Evolutionary conservation across 2,329 filamentous ascomycete species (phyloP), one percentile per base, ranked within the genome.

Genomic region (Colletotrichum sidae): DNA sequence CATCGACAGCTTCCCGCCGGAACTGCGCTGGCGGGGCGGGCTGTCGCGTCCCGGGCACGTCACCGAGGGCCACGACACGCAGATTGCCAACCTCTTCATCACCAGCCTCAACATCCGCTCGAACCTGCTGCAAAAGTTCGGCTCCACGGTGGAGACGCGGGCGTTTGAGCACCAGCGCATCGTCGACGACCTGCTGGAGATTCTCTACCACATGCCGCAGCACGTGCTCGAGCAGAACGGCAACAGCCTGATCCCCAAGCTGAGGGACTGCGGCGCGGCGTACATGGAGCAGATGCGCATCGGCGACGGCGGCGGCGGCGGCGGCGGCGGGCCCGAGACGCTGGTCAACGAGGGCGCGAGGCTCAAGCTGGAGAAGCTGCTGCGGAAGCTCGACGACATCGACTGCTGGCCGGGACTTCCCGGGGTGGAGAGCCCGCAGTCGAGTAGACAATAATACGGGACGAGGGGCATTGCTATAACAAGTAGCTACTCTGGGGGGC

Each of bases 41-140:
- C 58, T 78, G 1, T 76, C 77, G 0, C 72, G 76, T 1, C 73
- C 73, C 0, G 49, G 69, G 0, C 60, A 64, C 10, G 70, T 72
- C 1, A 78, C 76, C 0, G 70, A 74, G 10, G 75, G 77, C 4
- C 77, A 79, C 49, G 75, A 78, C 45, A 76, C 73, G 3, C 77
- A 79, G 17, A 74, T 75, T 7, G 77, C 73, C 8, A 78, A 79
- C 60, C 63, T 79, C 5, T 75, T 77, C 52, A 72, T 79, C 39
- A 79, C 77, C 25, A 76, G 75, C 50, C 70, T 79, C 7, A 72
- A 77, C 25, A 72, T 79, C 1, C 72, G 75, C 6, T 79, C 77
- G 2, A 78, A 78, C 39, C 66, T 79, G 6, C 68, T 79, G 7
- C 75, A 78, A 34, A 75, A 73, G 25, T 72, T 75, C 3, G 70